Evolutionary conservation across 495 filamentous ascomycete genomes (phyloP).

Genomic region (Talaromyces trachyspermus): DNA sequence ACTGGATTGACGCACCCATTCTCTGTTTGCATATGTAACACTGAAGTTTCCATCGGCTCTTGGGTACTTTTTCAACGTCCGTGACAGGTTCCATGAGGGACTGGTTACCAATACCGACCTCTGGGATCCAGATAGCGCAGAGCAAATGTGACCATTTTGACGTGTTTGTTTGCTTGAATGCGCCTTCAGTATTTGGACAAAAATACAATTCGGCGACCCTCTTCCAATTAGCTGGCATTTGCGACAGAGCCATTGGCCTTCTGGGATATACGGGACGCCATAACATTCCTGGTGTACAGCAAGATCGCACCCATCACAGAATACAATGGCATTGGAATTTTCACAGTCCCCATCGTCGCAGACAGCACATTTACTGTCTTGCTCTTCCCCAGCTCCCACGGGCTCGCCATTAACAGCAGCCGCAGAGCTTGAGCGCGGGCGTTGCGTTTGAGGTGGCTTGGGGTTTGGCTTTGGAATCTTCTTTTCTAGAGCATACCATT

Average conservation of each 20-base stretch:
- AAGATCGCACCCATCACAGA: conserved; percentile 96
- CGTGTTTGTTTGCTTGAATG: conserved; percentile 95
- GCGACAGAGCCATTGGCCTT: conserved; percentile 96
- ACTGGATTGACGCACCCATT: conserved; percentile 98
- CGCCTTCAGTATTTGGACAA: conserved; percentile 97
- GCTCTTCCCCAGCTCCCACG: conserved; percentile 75
- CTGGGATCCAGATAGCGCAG: conserved; percentile 97
- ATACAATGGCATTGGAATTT: conserved; percentile 99
- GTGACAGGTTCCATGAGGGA: conserved; percentile 98
- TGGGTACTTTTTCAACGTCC: conserved; percentile 95
- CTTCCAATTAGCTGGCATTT: conserved; percentile 94
- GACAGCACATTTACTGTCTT: conserved; percentile 94
- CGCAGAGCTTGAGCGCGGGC: conserved; percentile 84
- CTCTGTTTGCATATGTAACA: conserved; percentile 97
- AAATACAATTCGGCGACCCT: conserved; percentile 91
- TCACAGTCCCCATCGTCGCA: conserved; percentile 98
- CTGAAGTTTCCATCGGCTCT: conserved; percentile 81
- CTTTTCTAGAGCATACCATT: conserved; percentile 95
- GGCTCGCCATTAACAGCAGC: conserved; percentile 88
- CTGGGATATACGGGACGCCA: conserved; percentile 96
- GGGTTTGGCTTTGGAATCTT: conserved; percentile 92
- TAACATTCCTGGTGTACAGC: conserved; percentile 99
- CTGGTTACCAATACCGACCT: conserved; percentile 90
- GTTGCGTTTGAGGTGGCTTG: conserved; percentile 87
- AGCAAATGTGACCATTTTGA: conserved; percentile 95